A percentile compares a stretch with the other conserved stretches of the same genome.
Evolutionary conservation across 768 basidiomycete genomes (phyloP).

Genomic region (Mycena capillaripes): DNA sequence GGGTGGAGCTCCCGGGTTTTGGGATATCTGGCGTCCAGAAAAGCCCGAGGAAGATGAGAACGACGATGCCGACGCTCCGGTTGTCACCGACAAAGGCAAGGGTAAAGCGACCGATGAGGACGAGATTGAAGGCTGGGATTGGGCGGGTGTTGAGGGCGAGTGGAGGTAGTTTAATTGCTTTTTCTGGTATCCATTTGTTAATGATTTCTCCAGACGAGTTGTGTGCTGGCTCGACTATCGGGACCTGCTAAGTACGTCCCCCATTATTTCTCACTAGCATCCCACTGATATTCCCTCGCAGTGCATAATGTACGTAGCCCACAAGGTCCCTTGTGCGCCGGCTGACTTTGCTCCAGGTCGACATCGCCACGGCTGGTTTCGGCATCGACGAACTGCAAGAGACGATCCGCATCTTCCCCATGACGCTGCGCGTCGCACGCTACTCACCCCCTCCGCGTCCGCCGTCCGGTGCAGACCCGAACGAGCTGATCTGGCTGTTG

Average conservation of each 20-base stretch:
- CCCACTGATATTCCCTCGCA: slow-evolving; percentile 30
- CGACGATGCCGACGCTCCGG: slow-evolving; percentile 15
- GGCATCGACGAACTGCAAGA: slow-evolving; percentile 49
- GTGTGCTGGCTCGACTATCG: slow-evolving; percentile 74
- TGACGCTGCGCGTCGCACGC: slow-evolving; percentile 58
- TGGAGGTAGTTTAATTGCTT: slow-evolving; percentile 59
- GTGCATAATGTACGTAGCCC: slow-evolving; percentile 55
- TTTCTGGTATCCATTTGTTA: background rate
- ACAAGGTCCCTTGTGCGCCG: background rate
- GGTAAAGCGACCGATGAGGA: slow-evolving; percentile 36
- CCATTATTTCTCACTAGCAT: background rate
- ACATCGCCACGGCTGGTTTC: slow-evolving; percentile 34
- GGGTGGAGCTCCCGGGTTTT: slow-evolving; percentile 58
- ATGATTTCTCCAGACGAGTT: slow-evolving; percentile 54
- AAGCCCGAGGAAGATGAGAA: slow-evolving; percentile 23
- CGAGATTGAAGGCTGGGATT: slow-evolving; percentile 63
- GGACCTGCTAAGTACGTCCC: slow-evolving; percentile 62
- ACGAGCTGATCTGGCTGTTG: slow-evolving; percentile 49
- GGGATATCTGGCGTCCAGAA: slow-evolving; percentile 45
- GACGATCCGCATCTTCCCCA: slow-evolving; percentile 67
- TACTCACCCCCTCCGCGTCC: slow-evolving; percentile 48
- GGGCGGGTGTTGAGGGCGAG: slow-evolving; percentile 68
- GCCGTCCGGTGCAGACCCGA: slow-evolving; percentile 41
- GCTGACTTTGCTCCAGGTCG: background rate
- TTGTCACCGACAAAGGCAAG: slow-evolving; percentile 37